phyloP scores from a whole-genome alignment of 495 filamentous ascomycete genomes.

The Diplogelasinospora grovesii region DNA sequence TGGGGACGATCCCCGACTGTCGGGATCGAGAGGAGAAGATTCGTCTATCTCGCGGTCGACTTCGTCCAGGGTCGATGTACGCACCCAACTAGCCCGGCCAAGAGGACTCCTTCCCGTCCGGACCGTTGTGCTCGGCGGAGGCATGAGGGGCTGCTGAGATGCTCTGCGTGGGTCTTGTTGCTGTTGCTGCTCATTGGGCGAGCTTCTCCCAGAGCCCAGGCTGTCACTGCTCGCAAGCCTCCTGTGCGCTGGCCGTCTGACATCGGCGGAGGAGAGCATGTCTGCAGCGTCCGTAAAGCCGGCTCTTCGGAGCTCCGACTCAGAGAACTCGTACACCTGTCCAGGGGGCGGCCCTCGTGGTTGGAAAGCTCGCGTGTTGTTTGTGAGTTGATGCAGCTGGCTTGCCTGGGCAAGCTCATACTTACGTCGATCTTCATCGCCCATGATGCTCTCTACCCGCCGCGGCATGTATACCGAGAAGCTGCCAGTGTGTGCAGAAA shows the following conservation, averaged over 20 bases:
- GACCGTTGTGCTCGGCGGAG: conserved; percentile 5
- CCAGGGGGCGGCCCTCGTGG: conserved; percentile 42
- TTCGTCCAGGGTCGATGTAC: conserved; percentile 23
- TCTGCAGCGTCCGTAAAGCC: conserved; percentile 36
- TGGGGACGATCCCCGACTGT: neutral
- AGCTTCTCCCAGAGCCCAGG: conserved; percentile 8
- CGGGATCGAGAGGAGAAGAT: conserved; percentile 2
- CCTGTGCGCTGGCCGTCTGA: conserved; percentile 16
- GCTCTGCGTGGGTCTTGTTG: conserved; percentile 5
- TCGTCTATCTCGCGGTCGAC: conserved; percentile 19
- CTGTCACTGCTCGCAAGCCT: conserved; percentile 29
- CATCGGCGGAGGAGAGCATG: neutral
- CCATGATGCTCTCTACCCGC: conserved; percentile 78
- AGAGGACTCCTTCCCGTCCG: conserved; percentile 29
- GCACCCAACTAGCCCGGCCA: conserved; percentile 24
- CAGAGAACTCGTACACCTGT: conserved; percentile 47
- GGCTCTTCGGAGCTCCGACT: conserved; percentile 39
- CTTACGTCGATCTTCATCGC: conserved; percentile 66
- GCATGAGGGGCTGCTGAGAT: conserved; percentile 12
- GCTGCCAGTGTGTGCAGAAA: conserved; percentile 52
- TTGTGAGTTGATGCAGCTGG: conserved; percentile 37
- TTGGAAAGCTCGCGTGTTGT: conserved; percentile 43
- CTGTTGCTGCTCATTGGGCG: conserved; percentile 6
- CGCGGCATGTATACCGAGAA: conserved; percentile 67
- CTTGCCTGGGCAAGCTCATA: conserved; percentile 61